Percentiles rank a stretch among this genome's conserved stretches.
These are phyloP conservation scores for Elaphomyces granulatus DNA, from an alignment of 495 filamentous ascomycete species.

Conservation along the genomic window DNA sequence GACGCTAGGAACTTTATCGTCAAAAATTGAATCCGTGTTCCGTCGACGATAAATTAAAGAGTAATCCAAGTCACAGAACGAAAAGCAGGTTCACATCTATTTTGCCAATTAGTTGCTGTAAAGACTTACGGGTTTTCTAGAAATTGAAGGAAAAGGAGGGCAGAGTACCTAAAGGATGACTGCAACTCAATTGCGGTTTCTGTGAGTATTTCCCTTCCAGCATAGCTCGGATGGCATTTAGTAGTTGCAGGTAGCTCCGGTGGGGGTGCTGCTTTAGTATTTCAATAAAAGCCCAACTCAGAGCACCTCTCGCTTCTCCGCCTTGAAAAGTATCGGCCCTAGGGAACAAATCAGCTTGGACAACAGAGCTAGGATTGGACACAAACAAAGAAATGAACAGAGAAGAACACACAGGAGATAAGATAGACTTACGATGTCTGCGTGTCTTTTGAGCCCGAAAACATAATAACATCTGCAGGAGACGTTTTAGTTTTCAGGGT, in stretches of 20 bases:
- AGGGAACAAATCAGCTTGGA: too few relatives aligned
- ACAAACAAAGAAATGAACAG: slow-evolving; percentile 9
- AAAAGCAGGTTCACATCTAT: slow-evolving; percentile 6
- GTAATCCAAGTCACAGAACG: slow-evolving; percentile 5
- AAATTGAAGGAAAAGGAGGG: too few relatives aligned
- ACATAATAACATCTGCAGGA: slow-evolving; percentile 93
- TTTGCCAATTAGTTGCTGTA: not conserved
- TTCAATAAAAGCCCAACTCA: slow-evolving; percentile 95
- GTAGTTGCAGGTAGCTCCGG: slow-evolving; percentile 90
- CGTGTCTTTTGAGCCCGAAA: slow-evolving; percentile 89
- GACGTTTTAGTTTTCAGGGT: slow-evolving; percentile 83
- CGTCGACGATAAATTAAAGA: too few relatives aligned
- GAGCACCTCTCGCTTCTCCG: slow-evolving; percentile 87
- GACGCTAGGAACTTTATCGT: too few relatives aligned
- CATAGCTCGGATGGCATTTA: slow-evolving; percentile 93
- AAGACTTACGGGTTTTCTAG: not conserved
- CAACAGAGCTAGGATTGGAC: too few relatives aligned
- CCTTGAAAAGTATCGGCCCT: slow-evolving; percentile 45
- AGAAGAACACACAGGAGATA: slow-evolving; percentile 18
- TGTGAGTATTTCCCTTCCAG: slow-evolving; percentile 78
- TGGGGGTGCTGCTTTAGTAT: slow-evolving; percentile 94
- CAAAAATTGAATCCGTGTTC: too few relatives aligned
- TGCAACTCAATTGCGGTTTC: slow-evolving; percentile 93
- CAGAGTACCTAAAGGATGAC: slow-evolving; percentile 5
- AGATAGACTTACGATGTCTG: slow-evolving; percentile 63